Conservation (phyloP, 2,329 filamentous ascomycete genomes). For the Fusarium acutatum region DNA sequence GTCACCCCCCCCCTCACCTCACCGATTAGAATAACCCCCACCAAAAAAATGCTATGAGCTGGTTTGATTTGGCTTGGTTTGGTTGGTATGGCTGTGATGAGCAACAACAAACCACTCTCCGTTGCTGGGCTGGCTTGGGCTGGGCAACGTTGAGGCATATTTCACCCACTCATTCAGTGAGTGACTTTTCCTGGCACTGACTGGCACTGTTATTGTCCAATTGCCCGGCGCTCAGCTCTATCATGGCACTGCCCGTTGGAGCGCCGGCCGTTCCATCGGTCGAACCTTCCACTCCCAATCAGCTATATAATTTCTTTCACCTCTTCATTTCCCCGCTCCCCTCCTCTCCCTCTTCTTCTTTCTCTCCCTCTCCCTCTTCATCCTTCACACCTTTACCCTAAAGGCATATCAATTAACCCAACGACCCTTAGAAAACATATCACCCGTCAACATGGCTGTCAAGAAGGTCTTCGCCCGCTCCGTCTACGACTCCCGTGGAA, state of each 20-base stretch:
- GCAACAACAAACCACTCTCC: conserved; percentile 35
- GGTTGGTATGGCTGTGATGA: conserved; percentile 36
- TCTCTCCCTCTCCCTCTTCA: conserved; percentile 2
- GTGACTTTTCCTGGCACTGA: background rate
- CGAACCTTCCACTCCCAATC: conserved; percentile 26
- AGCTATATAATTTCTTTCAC: conserved; percentile 22
- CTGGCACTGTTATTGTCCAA: background rate
- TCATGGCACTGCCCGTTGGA: conserved; percentile 20
- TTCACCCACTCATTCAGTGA: conserved; percentile 18
- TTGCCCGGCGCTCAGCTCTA: conserved; percentile 3
- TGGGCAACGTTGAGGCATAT: conserved; percentile 40
- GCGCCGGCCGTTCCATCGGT: conserved; percentile 23
- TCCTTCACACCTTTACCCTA: conserved; percentile 8
- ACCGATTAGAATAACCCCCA: conserved; percentile 34
- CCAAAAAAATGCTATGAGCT: conserved; percentile 36
- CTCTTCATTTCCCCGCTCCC: conserved; percentile 17
- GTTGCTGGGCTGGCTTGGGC: background rate
- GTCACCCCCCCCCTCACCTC: too few relatives aligned
- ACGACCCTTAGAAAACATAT: conserved; percentile 32
- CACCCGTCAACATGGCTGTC: conserved; percentile 77
- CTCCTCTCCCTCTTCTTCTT: conserved; percentile 23
- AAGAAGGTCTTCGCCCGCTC: conserved; percentile 90
- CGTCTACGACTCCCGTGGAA: conserved; percentile 98
- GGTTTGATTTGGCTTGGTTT: conserved; percentile 25
- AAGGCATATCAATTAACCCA: conserved; percentile 31